phyloP scores from a whole-genome alignment of 2,329 filamentous ascomycete genomes.

The Cladobotryum mycophilum region DNA sequence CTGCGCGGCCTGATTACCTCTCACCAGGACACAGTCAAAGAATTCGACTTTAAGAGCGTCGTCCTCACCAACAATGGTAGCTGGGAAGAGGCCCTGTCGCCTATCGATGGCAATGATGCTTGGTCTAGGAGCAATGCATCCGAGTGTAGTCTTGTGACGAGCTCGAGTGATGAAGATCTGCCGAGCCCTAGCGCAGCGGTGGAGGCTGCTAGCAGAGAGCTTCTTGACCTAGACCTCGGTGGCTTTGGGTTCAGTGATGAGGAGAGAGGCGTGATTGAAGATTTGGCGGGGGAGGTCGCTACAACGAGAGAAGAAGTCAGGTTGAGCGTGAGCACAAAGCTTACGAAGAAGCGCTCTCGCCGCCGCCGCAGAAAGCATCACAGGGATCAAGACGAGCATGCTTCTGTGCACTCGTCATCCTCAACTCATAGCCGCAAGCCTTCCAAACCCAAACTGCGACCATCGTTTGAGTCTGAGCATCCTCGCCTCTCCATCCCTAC shows the following conservation, averaged over 20 bases:
- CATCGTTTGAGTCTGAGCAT: constrained; percentile 19
- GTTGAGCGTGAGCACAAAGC: constrained; percentile 38
- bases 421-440: constrained; percentile 18
- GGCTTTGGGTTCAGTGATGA: constrained; percentile 32
- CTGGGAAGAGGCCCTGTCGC: constrained; percentile 79
- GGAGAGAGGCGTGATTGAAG: constrained; percentile 25
- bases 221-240: constrained; percentile 35
- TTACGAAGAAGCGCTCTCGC: constrained; percentile 39
- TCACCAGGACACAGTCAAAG: constrained; percentile 62
- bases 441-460: constrained; percentile 19
- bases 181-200: constrained; percentile 48
- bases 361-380: constrained; percentile 34
- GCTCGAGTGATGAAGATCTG: constrained; percentile 32
- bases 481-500: constrained; percentile 23
- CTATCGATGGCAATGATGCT: constrained; percentile 46
- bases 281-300: constrained; percentile 28
- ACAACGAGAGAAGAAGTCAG: constrained; percentile 24
- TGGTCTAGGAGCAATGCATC: constrained; percentile 31
- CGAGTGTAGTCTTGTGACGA: constrained; percentile 28
- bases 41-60: constrained; percentile 77
- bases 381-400: constrained; percentile 17
- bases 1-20: constrained; percentile 60
- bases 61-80: constrained; percentile 59
- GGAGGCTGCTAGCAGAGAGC: constrained; percentile 44
- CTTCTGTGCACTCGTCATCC: constrained; percentile 15